phyloP scores from a whole-genome alignment of 805 yeast species.

The Ogataea kodamae region DNA sequence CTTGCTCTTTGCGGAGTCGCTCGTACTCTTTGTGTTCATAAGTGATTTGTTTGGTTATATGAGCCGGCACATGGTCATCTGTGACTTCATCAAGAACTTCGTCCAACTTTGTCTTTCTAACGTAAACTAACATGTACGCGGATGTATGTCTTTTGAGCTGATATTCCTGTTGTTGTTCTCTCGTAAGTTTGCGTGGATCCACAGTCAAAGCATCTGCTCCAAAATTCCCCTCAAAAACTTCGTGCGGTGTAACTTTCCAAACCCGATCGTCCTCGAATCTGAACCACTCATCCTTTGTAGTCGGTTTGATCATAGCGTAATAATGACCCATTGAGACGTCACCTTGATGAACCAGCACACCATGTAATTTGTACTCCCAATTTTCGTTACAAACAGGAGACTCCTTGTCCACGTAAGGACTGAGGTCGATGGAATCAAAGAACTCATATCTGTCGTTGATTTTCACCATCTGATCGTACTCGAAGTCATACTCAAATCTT shows the following conservation, averaged over 20 bases:
- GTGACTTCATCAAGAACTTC: slow-evolving; percentile 56
- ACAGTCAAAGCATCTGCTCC: slow-evolving; percentile 67
- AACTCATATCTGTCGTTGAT: slow-evolving; percentile 90
- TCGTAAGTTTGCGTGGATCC: slow-evolving; percentile 47
- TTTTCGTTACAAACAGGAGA: slow-evolving; percentile 45
- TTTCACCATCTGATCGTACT: slow-evolving; percentile 82
- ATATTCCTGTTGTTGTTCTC: slow-evolving; percentile 61
- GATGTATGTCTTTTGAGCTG: slow-evolving; percentile 79
- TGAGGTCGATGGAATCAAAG: slow-evolving; percentile 76
- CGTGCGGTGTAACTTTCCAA: slow-evolving; percentile 76
- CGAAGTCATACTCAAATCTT: slow-evolving; percentile 91
- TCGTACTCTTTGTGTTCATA: slow-evolving; percentile 59
- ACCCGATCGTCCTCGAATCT: slow-evolving; percentile 95
- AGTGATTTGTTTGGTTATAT: slow-evolving; percentile 63
- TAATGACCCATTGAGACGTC: slow-evolving; percentile 96
- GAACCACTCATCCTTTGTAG: slow-evolving; percentile 68
- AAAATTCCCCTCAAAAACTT: slow-evolving; percentile 88
- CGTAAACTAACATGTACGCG: slow-evolving; percentile 95
- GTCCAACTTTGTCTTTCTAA: slow-evolving; percentile 58
- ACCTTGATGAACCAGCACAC: slow-evolving; percentile 94
- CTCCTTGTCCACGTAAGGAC: slow-evolving; percentile 69
- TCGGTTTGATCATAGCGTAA: slow-evolving; percentile 89
- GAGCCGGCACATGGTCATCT: slow-evolving; percentile 59
- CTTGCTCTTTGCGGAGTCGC: slow-evolving; percentile 52
- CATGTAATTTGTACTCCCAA: slow-evolving; percentile 82